Conservation (phyloP, 805 yeast genomes). For the Limtongozyma cylindracea region DNA sequence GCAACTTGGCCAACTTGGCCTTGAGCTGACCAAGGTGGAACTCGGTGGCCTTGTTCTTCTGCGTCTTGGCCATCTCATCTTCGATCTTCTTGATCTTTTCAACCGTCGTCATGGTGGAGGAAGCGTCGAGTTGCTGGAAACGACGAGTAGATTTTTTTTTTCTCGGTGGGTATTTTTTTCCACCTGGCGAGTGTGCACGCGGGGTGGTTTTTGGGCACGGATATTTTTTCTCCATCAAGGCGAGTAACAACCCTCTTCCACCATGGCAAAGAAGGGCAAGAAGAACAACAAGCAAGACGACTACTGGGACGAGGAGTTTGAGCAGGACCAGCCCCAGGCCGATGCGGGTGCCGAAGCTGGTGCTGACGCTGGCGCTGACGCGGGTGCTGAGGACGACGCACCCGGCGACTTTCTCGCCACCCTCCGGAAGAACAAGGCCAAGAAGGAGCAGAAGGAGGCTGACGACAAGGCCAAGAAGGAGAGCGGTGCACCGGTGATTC, state of each 20-base stretch:
- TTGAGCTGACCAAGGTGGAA: conserved; percentile 94
- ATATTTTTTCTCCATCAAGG: conserved; percentile 10
- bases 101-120: conserved; percentile 14
- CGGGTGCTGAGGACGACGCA: conserved; percentile 2
- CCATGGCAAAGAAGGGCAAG: conserved; percentile 24
- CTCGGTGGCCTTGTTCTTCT: conserved; percentile 92
- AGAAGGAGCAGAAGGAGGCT: conserved; percentile 44
- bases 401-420: conserved; percentile 52
- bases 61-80: conserved; percentile 95
- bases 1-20: conserved; percentile 86
- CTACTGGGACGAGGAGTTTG: conserved; percentile 65
- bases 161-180: not conserved
- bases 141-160: not conserved
- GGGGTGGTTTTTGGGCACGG: conserved; percentile 12
- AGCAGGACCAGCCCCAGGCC: conserved; percentile 12
- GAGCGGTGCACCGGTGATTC: conserved; percentile 41
- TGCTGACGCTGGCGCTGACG: conserved; percentile 4
- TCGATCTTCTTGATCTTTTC: conserved; percentile 67
- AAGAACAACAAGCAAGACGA: conserved; percentile 35
- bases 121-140: not conserved
- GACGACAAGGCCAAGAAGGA: conserved; percentile 23
- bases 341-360: conserved; percentile 9
- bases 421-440: conserved; percentile 53
- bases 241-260: not conserved
- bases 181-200: not conserved